These are phyloP conservation scores for Cladophialophora yegresii DNA, from an alignment of 2,329 filamentous ascomycete species.

Conservation along the genomic window DNA sequence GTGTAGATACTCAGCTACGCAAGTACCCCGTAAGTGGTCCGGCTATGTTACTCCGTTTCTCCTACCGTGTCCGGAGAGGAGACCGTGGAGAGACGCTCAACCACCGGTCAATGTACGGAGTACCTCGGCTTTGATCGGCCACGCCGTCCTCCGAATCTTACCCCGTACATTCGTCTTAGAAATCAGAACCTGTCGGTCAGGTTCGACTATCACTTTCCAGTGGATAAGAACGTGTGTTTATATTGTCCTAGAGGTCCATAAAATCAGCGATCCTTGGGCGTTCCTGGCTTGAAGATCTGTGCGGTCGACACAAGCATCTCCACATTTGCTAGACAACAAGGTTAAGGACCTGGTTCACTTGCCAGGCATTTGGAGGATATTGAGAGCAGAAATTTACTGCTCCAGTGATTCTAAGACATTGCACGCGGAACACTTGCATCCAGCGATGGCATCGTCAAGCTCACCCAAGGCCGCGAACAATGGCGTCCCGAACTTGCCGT, in stretches of 20 bases:
- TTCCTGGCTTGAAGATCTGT: not conserved
- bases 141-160: not conserved
- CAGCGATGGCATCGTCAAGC: slow-evolving; percentile 16
- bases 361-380: not conserved
- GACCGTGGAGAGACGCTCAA: not conserved
- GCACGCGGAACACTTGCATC: not conserved
- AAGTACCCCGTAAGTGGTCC: not conserved
- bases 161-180: slow-evolving; percentile 1
- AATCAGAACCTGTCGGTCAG: not conserved
- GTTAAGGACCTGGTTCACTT: not conserved
- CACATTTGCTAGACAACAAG: not conserved
- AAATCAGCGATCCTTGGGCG: not conserved
- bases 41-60: not conserved
- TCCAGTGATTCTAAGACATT: not conserved
- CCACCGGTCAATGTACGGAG: too few species aligned
- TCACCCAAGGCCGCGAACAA: slow-evolving; percentile 22
- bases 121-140: slow-evolving; percentile 11
- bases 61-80: not conserved
- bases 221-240: not conserved
- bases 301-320: not conserved
- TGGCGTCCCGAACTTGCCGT: slow-evolving; percentile 33
- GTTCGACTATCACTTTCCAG: not conserved
- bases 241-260: not conserved
- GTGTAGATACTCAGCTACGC: not conserved
- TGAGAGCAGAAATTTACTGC: not conserved